These are phyloP conservation scores for Cerrena zonata DNA, from an alignment of 1,284 basidiomycete genomes.

Conservation along the genomic window DNA sequence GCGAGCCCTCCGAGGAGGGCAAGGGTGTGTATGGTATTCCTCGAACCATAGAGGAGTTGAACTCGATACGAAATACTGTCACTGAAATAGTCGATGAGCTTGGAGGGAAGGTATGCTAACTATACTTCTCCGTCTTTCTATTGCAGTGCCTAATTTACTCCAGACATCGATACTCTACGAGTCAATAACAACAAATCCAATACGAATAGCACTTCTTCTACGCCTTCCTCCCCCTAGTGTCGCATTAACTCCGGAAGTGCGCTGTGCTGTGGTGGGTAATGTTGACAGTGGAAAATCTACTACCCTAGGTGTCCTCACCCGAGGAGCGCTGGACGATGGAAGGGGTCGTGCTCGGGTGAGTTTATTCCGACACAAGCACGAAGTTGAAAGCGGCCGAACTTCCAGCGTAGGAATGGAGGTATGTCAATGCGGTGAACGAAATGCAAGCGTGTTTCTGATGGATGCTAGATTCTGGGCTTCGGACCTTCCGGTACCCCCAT, in stretches of 20 bases:
- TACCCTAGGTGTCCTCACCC: slow-evolving; percentile 80
- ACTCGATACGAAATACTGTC: slow-evolving; percentile 40
- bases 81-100: slow-evolving; percentile 57
- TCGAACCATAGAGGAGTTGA: slow-evolving; percentile 47
- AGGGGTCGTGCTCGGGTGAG: slow-evolving; percentile 88
- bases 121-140: neutral
- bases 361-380: slow-evolving; percentile 95
- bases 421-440: slow-evolving; percentile 8
- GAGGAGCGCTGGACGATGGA: slow-evolving; percentile 87
- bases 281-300: slow-evolving; percentile 93
- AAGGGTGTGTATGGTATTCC: slow-evolving; percentile 51
- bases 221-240: slow-evolving; percentile 70
- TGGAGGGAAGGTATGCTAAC: slow-evolving; percentile 58
- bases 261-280: slow-evolving; percentile 93
- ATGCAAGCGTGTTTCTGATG: neutral
- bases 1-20: slow-evolving; percentile 39
- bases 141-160: neutral
- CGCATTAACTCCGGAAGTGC: slow-evolving; percentile 76
- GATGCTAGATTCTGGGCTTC: slow-evolving; percentile 78
- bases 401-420: slow-evolving; percentile 96
- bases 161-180: slow-evolving; percentile 57
- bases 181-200: slow-evolving; percentile 37
- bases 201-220: slow-evolving; percentile 55
- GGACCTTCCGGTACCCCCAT: slow-evolving; percentile 69
- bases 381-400: slow-evolving; percentile 92